phyloP scores from a whole-genome alignment of 139 green algal genomes.

The Eudorina sp. region DNA sequence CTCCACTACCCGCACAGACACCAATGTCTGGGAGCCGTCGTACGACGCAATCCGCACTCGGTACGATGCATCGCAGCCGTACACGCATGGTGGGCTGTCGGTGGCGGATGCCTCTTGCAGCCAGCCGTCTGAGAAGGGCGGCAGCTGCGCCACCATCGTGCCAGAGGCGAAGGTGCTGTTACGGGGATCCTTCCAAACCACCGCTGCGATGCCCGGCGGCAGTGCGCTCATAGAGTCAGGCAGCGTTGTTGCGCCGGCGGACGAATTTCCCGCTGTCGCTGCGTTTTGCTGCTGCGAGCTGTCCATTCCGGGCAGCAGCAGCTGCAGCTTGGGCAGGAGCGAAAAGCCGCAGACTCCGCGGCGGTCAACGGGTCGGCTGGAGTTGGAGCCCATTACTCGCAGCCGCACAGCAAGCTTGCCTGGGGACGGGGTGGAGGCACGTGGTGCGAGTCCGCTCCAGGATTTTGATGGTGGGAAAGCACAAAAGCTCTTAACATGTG shows the following conservation, averaged over 20 bases:
- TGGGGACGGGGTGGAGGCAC: not conserved
- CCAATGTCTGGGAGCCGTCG: slow-evolving; percentile 54
- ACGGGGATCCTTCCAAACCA: slow-evolving; percentile 58
- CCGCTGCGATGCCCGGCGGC: slow-evolving; percentile 2
- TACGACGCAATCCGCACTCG: slow-evolving; percentile 41
- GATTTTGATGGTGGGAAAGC: no score
- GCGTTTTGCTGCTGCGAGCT: no score
- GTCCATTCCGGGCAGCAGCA: slow-evolving; percentile 5
- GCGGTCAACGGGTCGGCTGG: not conserved
- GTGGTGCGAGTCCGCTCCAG: no score
- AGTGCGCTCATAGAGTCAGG: no score
- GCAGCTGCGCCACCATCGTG: slow-evolving; percentile 23
- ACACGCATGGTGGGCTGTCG: slow-evolving; percentile 41
- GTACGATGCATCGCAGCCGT: slow-evolving; percentile 48
- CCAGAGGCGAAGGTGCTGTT: slow-evolving; percentile 58
- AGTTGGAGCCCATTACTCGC: not conserved
- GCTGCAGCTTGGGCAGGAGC: slow-evolving; percentile 40
- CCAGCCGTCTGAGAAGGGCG: slow-evolving; percentile 30
- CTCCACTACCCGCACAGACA: slow-evolving; percentile 37
- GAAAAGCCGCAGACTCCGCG: slow-evolving; percentile 56
- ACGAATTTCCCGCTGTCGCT: not conserved
- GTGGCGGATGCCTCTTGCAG: slow-evolving; percentile 40
- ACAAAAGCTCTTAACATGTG: no score
- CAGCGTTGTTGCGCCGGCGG: no score
- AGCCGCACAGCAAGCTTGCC: slow-evolving; percentile 23